Base-by-base conservation (phyloP, 768 basidiomycete species). In the Auricularia heimuer region DNA sequence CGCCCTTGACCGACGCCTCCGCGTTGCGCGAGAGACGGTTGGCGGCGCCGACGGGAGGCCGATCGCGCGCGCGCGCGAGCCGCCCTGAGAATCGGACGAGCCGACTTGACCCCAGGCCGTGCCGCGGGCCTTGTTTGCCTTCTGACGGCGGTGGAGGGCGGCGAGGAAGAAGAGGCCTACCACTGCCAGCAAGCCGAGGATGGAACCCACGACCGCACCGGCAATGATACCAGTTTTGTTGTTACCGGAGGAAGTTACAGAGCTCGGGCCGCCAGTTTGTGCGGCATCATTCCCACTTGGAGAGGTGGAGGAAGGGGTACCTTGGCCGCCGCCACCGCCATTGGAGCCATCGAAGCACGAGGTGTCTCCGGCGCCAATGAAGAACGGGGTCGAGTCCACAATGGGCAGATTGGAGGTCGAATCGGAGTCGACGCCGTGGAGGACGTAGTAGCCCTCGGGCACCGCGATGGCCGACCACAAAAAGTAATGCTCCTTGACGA, bases 11-110 rank as follows among this genome's bases (percentile, higher is more conserved):
- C 8, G 34, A 10, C 24, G 56, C 56, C 3, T 60, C 56, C 10
- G 56, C 56, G 56, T 60, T 60, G 56, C 56, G 56, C 29, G 56
- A 60, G 34, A 60, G 56, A 6, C 56, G 56, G 24, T 60, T 60
- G 21, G 24, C 34, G 7, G 29, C 34, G 56, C 56, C 56, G 34
- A 60, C 56, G 24, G 56, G 1, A 60, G 29, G 18, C 56, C 56
- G 18, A 29, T 6, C 29, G 34, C 29, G 7, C 56, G 29, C 14
- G 14, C 8, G 11, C 16, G 29, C 1, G 29, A 4, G 10, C 16
- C 56, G 56, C 34, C n/a, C 18, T 29, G 56, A 3, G 56, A 60
- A 18, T 60, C 56, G 7, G 24, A 14, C 6, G 56, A 60, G 14
- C 7, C 18, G 56, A 60, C 56, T 18, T 60, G 56, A 2, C 56